Percentiles rank a stretch among this genome's conserved stretches.
Evolutionary conservation across 169 alveolate genomes (phyloP).

Genomic region (Plasmodium gallinaceum): DNA sequence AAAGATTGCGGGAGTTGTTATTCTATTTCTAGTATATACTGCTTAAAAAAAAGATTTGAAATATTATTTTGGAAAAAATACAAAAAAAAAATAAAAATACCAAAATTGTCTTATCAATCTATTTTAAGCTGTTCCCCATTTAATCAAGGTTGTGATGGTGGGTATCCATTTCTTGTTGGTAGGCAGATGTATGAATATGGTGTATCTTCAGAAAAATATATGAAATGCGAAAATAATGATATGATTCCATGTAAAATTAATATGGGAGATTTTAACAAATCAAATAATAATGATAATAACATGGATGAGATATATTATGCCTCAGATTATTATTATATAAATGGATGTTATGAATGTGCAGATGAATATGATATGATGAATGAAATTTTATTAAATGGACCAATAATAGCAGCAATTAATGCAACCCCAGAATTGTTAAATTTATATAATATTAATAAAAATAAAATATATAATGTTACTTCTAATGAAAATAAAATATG

Average conservation of each 20-base stretch:
- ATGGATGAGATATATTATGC: conserved; percentile 77
- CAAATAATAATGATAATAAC: conserved; percentile 3
- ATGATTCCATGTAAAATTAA: conserved; percentile 2
- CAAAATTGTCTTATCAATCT: conserved; percentile 64
- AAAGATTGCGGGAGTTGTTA: conserved; percentile 97
- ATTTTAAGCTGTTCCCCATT: conserved; percentile 83
- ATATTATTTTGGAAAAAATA: conserved; percentile 83
- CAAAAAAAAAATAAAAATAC: conserved; percentile 75
- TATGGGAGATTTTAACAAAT: conserved; percentile 8
- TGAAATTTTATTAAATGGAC: conserved; percentile 88
- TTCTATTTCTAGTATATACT: conserved; percentile 90
- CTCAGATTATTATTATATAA: conserved; percentile 85
- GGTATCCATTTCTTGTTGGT: conserved; percentile 92
- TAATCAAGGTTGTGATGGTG: conserved; percentile 94
- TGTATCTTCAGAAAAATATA: conserved; percentile 76
- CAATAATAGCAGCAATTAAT: conserved; percentile 88
- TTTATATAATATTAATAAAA: conserved; percentile 8
- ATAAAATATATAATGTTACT: conserved; percentile 76
- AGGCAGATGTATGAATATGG: conserved; percentile 91
- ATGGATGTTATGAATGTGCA: conserved; percentile 90
- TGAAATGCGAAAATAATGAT: conserved; percentile 67
- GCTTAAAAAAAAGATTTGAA: conserved; percentile 90
- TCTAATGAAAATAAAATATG: conserved; percentile 86
- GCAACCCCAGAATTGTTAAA: conserved; percentile 84
- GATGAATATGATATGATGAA: conserved; percentile 86